phyloP scores from a whole-genome alignment of 192 early-diverging fungal genomes.

The Entomortierella chlamydospora region DNA sequence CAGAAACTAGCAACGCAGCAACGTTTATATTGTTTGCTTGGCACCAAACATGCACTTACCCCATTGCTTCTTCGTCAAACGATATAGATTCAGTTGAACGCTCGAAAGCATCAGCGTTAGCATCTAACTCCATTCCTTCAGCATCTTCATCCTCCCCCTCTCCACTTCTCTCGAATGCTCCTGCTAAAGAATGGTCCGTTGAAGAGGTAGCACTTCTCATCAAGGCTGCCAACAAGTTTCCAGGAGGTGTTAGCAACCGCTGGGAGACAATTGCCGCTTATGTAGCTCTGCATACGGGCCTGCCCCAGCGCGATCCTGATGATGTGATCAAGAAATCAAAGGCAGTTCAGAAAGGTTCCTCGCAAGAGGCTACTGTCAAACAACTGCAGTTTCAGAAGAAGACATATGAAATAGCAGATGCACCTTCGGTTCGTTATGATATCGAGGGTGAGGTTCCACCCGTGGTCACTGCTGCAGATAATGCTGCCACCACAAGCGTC shows the following conservation, averaged over 20 bases:
- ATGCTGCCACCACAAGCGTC: not conserved
- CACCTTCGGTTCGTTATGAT: slow-evolving; percentile 64
- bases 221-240: slow-evolving; percentile 85
- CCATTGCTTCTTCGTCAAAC: too few species aligned
- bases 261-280: slow-evolving; percentile 88
- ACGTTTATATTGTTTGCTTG: too few species aligned
- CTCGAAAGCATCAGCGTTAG: not conserved
- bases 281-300: slow-evolving; percentile 77
- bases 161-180: not conserved
- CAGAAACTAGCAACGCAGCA: not conserved
- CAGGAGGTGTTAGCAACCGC: slow-evolving; percentile 76
- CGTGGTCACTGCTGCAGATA: not conserved
- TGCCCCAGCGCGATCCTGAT: slow-evolving; percentile 66
- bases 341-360: slow-evolving; percentile 71
- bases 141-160: not conserved
- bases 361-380: slow-evolving; percentile 18
- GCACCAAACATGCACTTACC: too few species aligned
- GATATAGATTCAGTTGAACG: slow-evolving; percentile 25
- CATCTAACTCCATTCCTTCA: slow-evolving; percentile 1
- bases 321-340: slow-evolving; percentile 81
- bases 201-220: slow-evolving; percentile 81
- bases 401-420: slow-evolving; percentile 51
- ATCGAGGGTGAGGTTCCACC: slow-evolving; percentile 36
- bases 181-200: slow-evolving; percentile 67
- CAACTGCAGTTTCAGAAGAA: slow-evolving; percentile 44